A percentile compares a stretch with the other conserved stretches of the same genome.
Evolutionary conservation across 108 stramenopile genomes (phyloP).

Genomic region (Stephanodiscus minutulus): DNA sequence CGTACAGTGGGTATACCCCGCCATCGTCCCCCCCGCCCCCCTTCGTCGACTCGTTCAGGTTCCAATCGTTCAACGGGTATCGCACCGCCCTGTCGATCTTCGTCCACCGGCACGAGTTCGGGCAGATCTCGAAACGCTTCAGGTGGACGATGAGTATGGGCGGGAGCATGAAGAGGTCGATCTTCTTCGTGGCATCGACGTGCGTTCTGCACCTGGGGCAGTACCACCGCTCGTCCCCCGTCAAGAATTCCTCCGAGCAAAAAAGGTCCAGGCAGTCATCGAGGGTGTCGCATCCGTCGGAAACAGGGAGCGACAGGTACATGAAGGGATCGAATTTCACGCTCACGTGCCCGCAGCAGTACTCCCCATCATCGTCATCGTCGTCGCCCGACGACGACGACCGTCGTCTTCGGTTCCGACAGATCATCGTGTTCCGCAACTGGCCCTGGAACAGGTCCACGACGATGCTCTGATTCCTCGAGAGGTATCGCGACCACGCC

Average conservation of each 20-base stretch:
- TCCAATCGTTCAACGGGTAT: slow-evolving; percentile 69
- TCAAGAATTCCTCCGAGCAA: slow-evolving; percentile 67
- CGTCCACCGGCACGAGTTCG: slow-evolving; percentile 54
- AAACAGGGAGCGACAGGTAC: slow-evolving; percentile 89
- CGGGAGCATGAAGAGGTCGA: slow-evolving; percentile 91
- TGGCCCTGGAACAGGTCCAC: slow-evolving; percentile 98
- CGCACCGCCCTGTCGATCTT: slow-evolving; percentile 70
- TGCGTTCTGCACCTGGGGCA: slow-evolving; percentile 83
- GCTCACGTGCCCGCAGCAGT: slow-evolving; percentile 60
- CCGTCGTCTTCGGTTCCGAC: slow-evolving; percentile 36
- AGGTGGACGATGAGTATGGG: slow-evolving; percentile 92
- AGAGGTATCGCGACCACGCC: slow-evolving; percentile 87
- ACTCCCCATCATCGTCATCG: slow-evolving; percentile 17
- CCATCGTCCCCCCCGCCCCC: slow-evolving; percentile 43
- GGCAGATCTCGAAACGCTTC: slow-evolving; percentile 89
- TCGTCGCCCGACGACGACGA: background rate
- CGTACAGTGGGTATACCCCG: slow-evolving; percentile 73
- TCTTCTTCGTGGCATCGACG: slow-evolving; percentile 82
- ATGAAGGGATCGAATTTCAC: slow-evolving; percentile 96
- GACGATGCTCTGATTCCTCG: slow-evolving; percentile 84
- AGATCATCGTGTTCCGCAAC: slow-evolving; percentile 81
- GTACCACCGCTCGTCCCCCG: slow-evolving; percentile 83
- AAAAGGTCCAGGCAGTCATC: slow-evolving; percentile 80
- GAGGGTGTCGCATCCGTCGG: slow-evolving; percentile 45
- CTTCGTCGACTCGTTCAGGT: slow-evolving; percentile 54